phyloP scores from a whole-genome alignment of 768 basidiomycete species.

The Tulasnella sp. region DNA sequence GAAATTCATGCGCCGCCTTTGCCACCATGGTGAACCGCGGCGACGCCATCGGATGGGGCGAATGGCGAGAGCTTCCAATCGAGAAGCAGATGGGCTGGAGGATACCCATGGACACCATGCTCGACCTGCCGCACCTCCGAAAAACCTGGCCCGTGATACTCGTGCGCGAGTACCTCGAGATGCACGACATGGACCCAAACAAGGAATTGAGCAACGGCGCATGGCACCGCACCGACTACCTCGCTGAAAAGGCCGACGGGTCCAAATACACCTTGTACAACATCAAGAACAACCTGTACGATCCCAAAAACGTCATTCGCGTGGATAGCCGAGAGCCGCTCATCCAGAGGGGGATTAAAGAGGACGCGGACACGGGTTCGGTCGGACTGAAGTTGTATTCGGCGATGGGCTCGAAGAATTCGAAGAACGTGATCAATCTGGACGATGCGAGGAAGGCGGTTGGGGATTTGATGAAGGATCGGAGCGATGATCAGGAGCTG shows the following conservation, averaged over 20 bases:
- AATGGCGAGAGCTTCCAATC: conserved; percentile 43
- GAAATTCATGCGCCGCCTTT: conserved; percentile 41
- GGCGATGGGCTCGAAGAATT: neutral
- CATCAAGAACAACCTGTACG: conserved; percentile 44
- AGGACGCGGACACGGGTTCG: conserved; percentile 28
- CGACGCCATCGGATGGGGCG: conserved; percentile 42
- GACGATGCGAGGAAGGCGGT: conserved; percentile 32
- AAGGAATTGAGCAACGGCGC: conserved; percentile 41
- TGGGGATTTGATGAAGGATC: conserved; percentile 25
- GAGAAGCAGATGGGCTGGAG: conserved; percentile 35
- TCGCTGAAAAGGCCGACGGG: conserved; percentile 26
- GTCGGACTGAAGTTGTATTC: neutral
- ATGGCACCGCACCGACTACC: conserved; percentile 41
- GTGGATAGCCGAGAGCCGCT: conserved; percentile 37
- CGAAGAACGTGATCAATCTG: conserved; percentile 35
- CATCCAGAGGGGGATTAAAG: neutral
- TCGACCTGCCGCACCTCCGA: conserved; percentile 44
- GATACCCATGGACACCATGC: conserved; percentile 37
- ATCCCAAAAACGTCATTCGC: conserved; percentile 39
- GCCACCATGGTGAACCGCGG: conserved; percentile 46
- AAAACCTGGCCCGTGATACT: conserved; percentile 40
- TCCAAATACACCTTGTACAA: conserved; percentile 35
- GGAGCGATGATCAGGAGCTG: conserved; percentile 35
- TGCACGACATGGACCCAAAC: conserved; percentile 39
- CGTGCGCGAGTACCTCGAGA: conserved; percentile 43